These are phyloP conservation scores for Fistulifera pelliculosa DNA, from an alignment of 108 stramenopile genomes.

Conservation along the genomic window DNA sequence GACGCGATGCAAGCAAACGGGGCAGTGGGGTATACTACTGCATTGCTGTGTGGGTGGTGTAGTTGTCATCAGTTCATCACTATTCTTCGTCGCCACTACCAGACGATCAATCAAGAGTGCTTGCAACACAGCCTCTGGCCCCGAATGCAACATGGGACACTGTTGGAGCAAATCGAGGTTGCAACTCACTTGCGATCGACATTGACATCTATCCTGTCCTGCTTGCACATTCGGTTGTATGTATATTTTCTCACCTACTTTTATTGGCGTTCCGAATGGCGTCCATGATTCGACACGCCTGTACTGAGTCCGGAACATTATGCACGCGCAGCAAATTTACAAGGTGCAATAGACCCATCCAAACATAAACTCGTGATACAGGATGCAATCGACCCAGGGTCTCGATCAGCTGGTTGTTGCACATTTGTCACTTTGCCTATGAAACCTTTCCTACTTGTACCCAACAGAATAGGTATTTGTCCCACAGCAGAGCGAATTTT, in stretches of 20 bases:
- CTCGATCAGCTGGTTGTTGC: slow-evolving; percentile 49
- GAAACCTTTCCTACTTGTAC: slow-evolving; percentile 93
- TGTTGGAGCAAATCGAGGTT: slow-evolving; percentile 15
- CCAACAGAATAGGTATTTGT: slow-evolving; percentile 69
- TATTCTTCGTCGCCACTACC: slow-evolving; percentile 14
- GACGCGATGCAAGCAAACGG: slow-evolving; percentile 74
- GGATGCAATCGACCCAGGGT: slow-evolving; percentile 82
- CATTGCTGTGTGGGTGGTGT: not conserved
- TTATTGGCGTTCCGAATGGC: slow-evolving; percentile 36
- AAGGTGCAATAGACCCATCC: slow-evolving; percentile 18
- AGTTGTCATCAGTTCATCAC: not conserved
- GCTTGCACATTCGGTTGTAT: too few species aligned
- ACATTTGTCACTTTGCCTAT: slow-evolving; percentile 73
- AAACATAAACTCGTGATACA: slow-evolving; percentile 49
- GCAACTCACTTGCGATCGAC: too few species aligned
- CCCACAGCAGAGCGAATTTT: slow-evolving; percentile 20
- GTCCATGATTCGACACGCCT: slow-evolving; percentile 69
- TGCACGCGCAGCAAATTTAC: slow-evolving; percentile 89
- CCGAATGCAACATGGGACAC: slow-evolving; percentile 28
- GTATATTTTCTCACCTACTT: too few species aligned
- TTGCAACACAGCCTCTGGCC: slow-evolving; percentile 40
- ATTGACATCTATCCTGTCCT: too few species aligned
- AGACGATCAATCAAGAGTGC: slow-evolving; percentile 42
- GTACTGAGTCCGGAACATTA: slow-evolving; percentile 69
- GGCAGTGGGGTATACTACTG: slow-evolving; percentile 45